Base-by-base conservation (phyloP, 208 protist genomes). In the Trypanosoma congolense region DNA sequence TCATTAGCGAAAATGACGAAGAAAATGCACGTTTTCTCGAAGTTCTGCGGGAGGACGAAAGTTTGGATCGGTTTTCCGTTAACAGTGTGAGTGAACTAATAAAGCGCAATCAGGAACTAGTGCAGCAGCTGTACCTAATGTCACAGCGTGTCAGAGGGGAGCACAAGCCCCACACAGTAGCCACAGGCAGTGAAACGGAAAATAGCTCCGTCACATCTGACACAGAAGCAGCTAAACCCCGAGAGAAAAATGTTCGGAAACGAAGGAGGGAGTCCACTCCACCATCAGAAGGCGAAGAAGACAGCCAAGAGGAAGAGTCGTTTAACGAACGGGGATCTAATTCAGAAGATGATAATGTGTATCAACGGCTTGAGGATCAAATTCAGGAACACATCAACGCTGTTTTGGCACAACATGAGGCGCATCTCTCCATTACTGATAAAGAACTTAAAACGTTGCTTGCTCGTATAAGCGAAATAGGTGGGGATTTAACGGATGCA, bases 71-170 rank as follows among this genome's bases (percentile, higher is more conserved):
- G 8, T 92, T 73, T 63, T 82, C 75, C 38, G 56, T 83, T 29
- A 81, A 92, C 66, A 73, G 67, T 10, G 77, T 92, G 4, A 44
- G 65, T 3, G 75, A 92, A 48, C 50, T 92, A 8, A 47, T 92
- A 16, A 42, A 70, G 49, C 84, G 84, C 29, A 92, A 92, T 56
- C 80, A 88, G 63, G 80, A 92, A 52, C 64, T 92, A 4, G 43
- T 87, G 41, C 52, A 73, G 61, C 77, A 92, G 60, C 68, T 92
- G 35, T 88, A 88, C 57, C 43, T 60, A 3, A 55, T 41, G 2
- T 82, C 78, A 29, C 77, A 84, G 57, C 73, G 56, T 21, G 65
- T 44, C 1, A 31, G 52, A 5, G 9, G 1, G 0, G 44, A 18
- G 18, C 50, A 52, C 25, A 18, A 55, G 38, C 22, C 2, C 2